Conservation (phyloP, 805 yeast genomes). For the Candida boidinii region DNA sequence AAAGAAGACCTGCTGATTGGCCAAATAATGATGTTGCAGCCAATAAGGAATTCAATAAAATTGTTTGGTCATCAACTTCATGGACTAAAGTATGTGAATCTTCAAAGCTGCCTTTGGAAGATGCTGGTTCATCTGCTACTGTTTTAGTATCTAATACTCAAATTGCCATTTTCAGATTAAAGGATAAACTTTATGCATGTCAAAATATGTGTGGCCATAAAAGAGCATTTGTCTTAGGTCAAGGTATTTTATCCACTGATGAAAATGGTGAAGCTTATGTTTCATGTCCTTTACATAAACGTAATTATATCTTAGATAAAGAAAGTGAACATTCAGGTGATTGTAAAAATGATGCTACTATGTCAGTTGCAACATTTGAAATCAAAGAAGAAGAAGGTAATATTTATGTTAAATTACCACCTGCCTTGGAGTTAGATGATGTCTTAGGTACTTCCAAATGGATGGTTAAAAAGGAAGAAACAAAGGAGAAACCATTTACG, state of each 20-base stretch:
- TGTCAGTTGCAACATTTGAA: constrained; percentile 28
- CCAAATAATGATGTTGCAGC: constrained; percentile 16
- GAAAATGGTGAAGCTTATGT: constrained; percentile 22
- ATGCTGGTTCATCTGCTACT: constrained; percentile 25
- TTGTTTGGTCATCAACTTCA: constrained; percentile 23
- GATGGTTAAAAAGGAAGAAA: constrained; percentile 21
- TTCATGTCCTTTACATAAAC: constrained; percentile 29
- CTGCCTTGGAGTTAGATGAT: constrained; percentile 24
- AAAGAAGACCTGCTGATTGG: constrained; percentile 29
- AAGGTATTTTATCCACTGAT: constrained; percentile 26
- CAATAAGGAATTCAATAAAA: constrained; percentile 19
- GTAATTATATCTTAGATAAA: constrained; percentile 21
- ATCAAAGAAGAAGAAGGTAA: constrained; percentile 23
- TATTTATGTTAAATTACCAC: constrained; percentile 24
- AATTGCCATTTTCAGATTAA: constrained; percentile 25
- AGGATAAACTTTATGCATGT: constrained; percentile 26
- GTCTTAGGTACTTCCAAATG: constrained; percentile 26
- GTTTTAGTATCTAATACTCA: constrained; percentile 27
- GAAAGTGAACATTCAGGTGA: constrained; percentile 18
- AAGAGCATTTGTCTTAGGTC: constrained; percentile 28
- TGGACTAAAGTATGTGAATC: constrained; percentile 23
- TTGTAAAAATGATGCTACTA: constrained; percentile 20
- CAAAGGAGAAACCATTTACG: constrained; percentile 9
- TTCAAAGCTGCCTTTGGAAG: constrained; percentile 18
- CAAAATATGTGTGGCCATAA: constrained; percentile 34